Conservation (phyloP, 192 early-diverging fungal genomes). For the Coemansia pectinata region DNA sequence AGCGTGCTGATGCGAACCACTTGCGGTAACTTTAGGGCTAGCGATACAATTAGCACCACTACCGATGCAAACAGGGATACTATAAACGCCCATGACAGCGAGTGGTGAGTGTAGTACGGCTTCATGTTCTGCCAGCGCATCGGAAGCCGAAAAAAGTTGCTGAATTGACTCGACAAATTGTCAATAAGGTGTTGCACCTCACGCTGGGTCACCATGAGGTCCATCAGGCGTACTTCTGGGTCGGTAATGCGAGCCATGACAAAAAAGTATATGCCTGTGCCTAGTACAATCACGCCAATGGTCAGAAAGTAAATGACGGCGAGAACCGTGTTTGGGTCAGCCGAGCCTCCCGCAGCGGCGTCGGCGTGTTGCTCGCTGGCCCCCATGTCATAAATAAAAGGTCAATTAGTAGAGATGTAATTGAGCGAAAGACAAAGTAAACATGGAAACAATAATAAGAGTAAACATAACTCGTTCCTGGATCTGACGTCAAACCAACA, state of each 20-base stretch:
- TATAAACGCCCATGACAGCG: slow-evolving; percentile 55
- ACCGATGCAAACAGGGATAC: slow-evolving; percentile 30
- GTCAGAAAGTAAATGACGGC: slow-evolving; percentile 58
- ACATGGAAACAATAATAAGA: not conserved
- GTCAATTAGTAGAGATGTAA: not conserved
- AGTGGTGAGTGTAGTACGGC: slow-evolving; percentile 53
- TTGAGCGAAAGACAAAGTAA: not conserved
- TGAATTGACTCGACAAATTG: slow-evolving; percentile 58
- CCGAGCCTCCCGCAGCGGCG: slow-evolving; percentile 10
- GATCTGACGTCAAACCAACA: not conserved
- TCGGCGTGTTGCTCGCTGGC: not conserved
- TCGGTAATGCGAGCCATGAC: slow-evolving; percentile 56
- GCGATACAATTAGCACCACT: slow-evolving; percentile 29
- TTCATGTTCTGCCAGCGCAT: slow-evolving; percentile 56
- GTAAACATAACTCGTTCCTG: not conserved
- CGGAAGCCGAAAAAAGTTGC: slow-evolving; percentile 54
- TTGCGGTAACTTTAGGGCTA: slow-evolving; percentile 31
- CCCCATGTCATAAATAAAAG: not conserved
- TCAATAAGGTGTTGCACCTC: slow-evolving; percentile 63
- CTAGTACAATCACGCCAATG: slow-evolving; percentile 48
- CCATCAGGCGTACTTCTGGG: slow-evolving; percentile 56
- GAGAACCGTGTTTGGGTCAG: slow-evolving; percentile 51
- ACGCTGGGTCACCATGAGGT: slow-evolving; percentile 60
- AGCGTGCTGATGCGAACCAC: slow-evolving; percentile 51
- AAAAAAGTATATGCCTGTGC: slow-evolving; percentile 57